Evolutionary conservation across 495 filamentous ascomycete genomes (phyloP).

Genomic region (Penicillium canescens): DNA sequence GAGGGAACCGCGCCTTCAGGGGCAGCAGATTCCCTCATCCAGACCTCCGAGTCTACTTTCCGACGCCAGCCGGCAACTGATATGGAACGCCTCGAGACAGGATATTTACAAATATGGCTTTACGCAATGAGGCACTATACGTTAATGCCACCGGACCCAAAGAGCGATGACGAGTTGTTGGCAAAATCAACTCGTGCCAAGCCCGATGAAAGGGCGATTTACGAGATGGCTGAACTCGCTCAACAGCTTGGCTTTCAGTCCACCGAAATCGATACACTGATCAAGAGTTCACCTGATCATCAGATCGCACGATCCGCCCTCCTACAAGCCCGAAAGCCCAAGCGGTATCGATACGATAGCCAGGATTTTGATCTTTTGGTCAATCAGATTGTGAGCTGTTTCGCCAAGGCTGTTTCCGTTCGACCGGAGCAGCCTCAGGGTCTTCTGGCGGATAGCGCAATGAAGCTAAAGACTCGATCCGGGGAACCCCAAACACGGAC

Average conservation of each 20-base stretch:
- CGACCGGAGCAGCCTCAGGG: too few relatives aligned
- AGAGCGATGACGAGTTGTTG: constrained; percentile 18
- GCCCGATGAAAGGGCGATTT: constrained; percentile 18
- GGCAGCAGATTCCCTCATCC: constrained; percentile 17
- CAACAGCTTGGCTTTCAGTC: neutral
- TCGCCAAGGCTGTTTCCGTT: too few relatives aligned
- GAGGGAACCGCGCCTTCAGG: too few relatives aligned
- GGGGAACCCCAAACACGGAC: too few relatives aligned
- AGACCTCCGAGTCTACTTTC: constrained; percentile 24
- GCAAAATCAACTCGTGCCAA: constrained; percentile 13
- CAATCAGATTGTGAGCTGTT: neutral
- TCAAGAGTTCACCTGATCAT: neutral
- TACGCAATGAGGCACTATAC: constrained; percentile 29
- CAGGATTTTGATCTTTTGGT: constrained; percentile 1
- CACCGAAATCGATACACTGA: neutral
- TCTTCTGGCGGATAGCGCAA: too few relatives aligned
- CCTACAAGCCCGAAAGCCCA: neutral
- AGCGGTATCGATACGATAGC: constrained; percentile 1
- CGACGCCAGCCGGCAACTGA: neutral
- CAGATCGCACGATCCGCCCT: constrained; percentile 5
- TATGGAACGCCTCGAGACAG: constrained; percentile 7
- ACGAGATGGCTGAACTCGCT: constrained; percentile 8
- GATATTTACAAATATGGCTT: constrained; percentile 25
- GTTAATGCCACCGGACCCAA: constrained; percentile 15
- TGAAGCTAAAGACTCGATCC: too few relatives aligned